Evolutionary conservation across 352 stramenopile species (phyloP), one percentile per base, ranked within the genome.

Genomic region (Pythium sp.): DNA sequence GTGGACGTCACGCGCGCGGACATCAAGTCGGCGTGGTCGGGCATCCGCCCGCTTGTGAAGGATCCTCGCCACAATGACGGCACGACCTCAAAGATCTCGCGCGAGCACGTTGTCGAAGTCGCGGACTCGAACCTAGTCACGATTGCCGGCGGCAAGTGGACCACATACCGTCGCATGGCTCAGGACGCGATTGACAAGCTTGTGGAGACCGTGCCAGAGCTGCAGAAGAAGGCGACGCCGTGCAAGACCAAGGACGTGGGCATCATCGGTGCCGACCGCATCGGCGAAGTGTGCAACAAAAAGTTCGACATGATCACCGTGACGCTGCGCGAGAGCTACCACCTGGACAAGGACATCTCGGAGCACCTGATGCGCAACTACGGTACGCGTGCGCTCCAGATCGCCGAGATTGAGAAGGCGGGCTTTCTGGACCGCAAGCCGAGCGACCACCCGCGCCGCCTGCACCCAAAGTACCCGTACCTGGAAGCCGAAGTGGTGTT

Each of bases 91-190:
- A 85, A 90, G 77, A 96, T 98, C 76, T 97, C 89, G 34, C 94
- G 96, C 36, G 95, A 98, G 64, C 95, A 99, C 79, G 89, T 98
- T 20, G 89, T 99, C 18, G 95, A 98, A 67, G 89, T 98, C 8
- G 91, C 85, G 2, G 68, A 86, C 9, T 96, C 90, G 58, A 88
- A 94, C 71, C 79, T 99, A 73, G 89, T 99, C 36, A 98, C 95
- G 47, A 98, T 98, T 69, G 93, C 95, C 20, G 96, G 96, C 22
- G 96, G 96, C 65, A 99, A 99, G 81, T 99, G 96, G 96, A 99
- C 96, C 8, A 99, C 96, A 47, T 98, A 97, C 76, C 87, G 96
- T 51, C 84, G 92, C 55, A 99, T 99, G 96, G 96, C 96, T 3
- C 87, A 99, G 76, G 96, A 99, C 66, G 87, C 91, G 47, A 90